These are phyloP conservation scores for Globisporangium heterothallicum DNA, from an alignment of 352 stramenopile genomes.

Conservation along the genomic window DNA sequence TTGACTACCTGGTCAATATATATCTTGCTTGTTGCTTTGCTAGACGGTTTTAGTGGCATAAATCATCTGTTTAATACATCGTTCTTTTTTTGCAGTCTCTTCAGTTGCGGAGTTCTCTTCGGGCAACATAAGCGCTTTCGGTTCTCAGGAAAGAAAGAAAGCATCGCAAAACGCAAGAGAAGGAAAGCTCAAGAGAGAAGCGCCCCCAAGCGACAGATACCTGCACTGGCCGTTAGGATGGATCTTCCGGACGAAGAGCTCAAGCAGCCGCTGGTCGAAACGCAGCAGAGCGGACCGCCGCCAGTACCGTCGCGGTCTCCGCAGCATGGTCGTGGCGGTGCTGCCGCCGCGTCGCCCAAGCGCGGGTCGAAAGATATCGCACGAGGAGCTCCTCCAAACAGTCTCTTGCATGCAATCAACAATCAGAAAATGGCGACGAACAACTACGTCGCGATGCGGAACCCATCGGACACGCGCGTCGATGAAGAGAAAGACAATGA, in stretches of 20 bases:
- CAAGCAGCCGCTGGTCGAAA: constrained; percentile 58
- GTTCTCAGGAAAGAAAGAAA: constrained; percentile 10
- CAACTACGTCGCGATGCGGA: constrained; percentile 34
- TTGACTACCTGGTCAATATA: background rate
- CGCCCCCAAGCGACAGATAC: background rate
- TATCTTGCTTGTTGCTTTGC: background rate
- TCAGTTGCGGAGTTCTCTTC: constrained; percentile 1
- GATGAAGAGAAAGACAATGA: constrained; percentile 56
- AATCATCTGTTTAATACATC: constrained; percentile 2
- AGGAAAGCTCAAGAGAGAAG: constrained; percentile 11
- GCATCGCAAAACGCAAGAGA: constrained; percentile 23
- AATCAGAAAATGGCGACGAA: constrained; percentile 11
- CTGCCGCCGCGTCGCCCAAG: constrained; percentile 15
- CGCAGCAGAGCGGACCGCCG: constrained; percentile 10
- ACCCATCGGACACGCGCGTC: constrained; percentile 4
- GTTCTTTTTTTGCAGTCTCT: background rate
- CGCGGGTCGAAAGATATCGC: constrained; percentile 15
- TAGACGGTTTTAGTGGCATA: no score
- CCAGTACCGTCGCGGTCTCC: constrained; percentile 11
- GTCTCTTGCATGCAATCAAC: background rate
- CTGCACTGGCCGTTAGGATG: constrained; percentile 40
- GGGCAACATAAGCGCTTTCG: constrained; percentile 7
- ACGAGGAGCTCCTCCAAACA: background rate
- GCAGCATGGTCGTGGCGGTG: constrained; percentile 2
- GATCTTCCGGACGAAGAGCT: constrained; percentile 72